Conservation (phyloP, 345 rosid species). For the Laguncularia racemosa region DNA sequence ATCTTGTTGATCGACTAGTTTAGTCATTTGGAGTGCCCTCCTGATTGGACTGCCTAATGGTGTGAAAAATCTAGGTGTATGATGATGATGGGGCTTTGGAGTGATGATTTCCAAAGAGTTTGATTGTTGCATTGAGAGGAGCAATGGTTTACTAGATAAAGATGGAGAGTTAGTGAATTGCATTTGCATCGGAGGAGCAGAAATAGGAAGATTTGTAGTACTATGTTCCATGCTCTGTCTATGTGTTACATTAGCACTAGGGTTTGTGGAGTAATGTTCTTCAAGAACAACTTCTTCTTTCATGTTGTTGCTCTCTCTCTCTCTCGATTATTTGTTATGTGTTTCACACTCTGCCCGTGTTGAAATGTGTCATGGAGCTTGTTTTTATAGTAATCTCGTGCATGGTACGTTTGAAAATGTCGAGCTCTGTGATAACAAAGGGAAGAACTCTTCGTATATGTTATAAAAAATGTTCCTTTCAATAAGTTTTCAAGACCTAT, state of each 20-base stretch:
- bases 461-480: too few relatives aligned
- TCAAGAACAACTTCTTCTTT: constrained; percentile 7
- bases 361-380: neutral
- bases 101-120: neutral
- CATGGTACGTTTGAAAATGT: neutral
- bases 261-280: neutral
- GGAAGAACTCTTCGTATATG: too few relatives aligned
- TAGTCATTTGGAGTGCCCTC: constrained; percentile 15
- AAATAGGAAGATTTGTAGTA: constrained; percentile 1
- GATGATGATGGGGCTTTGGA: neutral
- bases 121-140: constrained; percentile 1
- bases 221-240: neutral
- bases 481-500: too few relatives aligned
- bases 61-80: constrained; percentile 13
- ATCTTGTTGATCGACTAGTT: constrained; percentile 10
- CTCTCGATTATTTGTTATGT: too few relatives aligned
- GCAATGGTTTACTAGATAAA: constrained; percentile 9
- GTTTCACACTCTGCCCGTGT: too few relatives aligned
- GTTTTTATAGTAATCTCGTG: constrained; percentile 8
- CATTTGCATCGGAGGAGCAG: constrained; percentile 7
- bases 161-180: constrained; percentile 2
- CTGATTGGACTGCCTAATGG: constrained; percentile 16
- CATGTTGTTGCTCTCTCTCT: neutral
- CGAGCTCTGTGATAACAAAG: too few relatives aligned
- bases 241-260: too few relatives aligned